A percentile compares a stretch with the other conserved stretches of the same genome.
phyloP scores from a whole-genome alignment of 345 rosid species.

The Cochlearia excelsa region DNA sequence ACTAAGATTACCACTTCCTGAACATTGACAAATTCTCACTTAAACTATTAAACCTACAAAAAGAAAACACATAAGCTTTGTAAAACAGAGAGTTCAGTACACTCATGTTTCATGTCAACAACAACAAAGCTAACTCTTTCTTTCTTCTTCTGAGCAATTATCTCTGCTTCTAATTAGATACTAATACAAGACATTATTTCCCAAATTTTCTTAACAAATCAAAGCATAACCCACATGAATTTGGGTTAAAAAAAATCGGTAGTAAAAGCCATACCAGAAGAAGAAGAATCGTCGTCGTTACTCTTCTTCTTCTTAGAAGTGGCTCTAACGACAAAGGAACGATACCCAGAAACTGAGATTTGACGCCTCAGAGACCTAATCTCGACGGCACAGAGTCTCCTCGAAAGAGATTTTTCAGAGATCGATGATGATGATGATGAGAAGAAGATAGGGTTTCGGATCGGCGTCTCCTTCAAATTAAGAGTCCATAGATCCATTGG shows the following conservation, averaged over 20 bases:
- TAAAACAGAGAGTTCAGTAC: no score
- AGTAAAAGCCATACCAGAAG: slow-evolving; percentile 38
- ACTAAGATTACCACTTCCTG: slow-evolving; percentile 2
- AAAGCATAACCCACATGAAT: neutral
- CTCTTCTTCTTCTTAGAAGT: slow-evolving; percentile 71
- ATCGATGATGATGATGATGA: slow-evolving; percentile 9
- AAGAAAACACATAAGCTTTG: no score
- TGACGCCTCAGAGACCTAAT: slow-evolving; percentile 42
- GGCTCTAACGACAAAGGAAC: slow-evolving; percentile 44
- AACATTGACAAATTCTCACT: neutral
- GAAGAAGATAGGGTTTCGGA: slow-evolving; percentile 34
- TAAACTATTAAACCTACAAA: neutral
- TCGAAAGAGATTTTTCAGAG: slow-evolving; percentile 15
- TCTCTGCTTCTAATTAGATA: no score
- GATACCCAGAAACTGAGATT: slow-evolving; percentile 34
- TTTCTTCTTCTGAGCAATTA: no score
- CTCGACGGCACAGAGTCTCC: slow-evolving; percentile 33
- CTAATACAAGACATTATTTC: no score
- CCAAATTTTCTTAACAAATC: neutral
- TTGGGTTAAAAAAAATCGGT: neutral
- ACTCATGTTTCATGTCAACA: no score
- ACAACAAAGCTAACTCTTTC: no score
- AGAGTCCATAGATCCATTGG: slow-evolving; percentile 31
- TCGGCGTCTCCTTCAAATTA: slow-evolving; percentile 27
- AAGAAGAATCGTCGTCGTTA: slow-evolving; percentile 37